Percentiles rank a stretch among this genome's conserved stretches.
phyloP scores from a whole-genome alignment of 192 early-diverging fungal genomes.

The Pecoramyces ruminantium region DNA sequence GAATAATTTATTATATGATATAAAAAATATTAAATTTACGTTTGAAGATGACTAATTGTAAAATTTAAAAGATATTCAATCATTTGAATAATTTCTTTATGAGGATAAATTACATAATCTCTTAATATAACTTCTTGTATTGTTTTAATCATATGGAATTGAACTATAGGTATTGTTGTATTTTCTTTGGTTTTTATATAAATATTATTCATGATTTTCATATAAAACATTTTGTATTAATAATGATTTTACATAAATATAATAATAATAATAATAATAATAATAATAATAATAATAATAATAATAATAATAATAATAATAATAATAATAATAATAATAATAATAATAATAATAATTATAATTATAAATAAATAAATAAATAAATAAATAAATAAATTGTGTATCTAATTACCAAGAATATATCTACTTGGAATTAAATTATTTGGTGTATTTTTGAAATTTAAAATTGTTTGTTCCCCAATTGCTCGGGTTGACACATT shows the following conservation, averaged over 20 bases:
- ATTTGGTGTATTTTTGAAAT: not conserved
- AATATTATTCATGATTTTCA: too few species aligned
- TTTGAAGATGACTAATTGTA: conserved; percentile 21
- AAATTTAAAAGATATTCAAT: conserved; percentile 38
- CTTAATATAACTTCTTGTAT: conserved; percentile 32
- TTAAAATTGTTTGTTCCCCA: not conserved
- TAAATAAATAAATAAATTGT: too few species aligned
- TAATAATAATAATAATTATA: too few species aligned
- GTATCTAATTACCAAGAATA: not conserved
- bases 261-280: too few species aligned
- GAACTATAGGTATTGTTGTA: conserved; percentile 25
- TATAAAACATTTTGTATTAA: too few species aligned
- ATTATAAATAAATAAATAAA: too few species aligned
- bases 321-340: too few species aligned
- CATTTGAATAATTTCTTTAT: conserved; percentile 26
- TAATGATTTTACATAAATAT: too few species aligned
- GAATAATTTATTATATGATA: too few species aligned
- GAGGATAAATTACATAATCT: conserved; percentile 31
- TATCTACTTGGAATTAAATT: not conserved
- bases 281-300: too few species aligned
- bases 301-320: too few species aligned
- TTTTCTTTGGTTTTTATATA: too few species aligned
- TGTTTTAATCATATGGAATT: conserved; percentile 40
- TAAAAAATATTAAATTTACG: conserved; percentile 13
- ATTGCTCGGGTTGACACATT: not conserved